These are phyloP conservation scores for Globisporangium nunn DNA, from an alignment of 352 stramenopile species.

Conservation along the genomic window DNA sequence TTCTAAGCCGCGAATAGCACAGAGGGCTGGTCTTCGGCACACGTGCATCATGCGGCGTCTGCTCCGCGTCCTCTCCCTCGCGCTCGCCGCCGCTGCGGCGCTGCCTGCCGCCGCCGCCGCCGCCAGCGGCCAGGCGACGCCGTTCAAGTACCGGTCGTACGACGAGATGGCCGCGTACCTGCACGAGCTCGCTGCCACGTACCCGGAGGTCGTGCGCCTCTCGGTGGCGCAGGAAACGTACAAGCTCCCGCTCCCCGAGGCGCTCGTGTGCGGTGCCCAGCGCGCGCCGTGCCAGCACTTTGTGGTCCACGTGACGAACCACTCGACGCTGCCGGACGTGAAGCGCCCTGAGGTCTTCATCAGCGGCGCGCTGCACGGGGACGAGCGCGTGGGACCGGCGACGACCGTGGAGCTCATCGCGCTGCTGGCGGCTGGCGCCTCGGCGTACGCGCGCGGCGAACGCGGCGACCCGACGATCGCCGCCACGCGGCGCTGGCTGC, in stretches of 20 bases:
- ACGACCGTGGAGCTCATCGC: conserved; percentile 88
- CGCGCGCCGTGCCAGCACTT: conserved; percentile 74
- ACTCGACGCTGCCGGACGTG: conserved; percentile 68
- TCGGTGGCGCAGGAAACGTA: conserved; percentile 83
- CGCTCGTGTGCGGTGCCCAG: conserved; percentile 55
- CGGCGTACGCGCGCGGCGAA: conserved; percentile 20
- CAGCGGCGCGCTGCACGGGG: conserved; percentile 94
- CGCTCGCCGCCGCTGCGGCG: background rate
- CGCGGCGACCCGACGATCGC: conserved; percentile 13
- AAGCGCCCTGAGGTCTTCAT: conserved; percentile 93
- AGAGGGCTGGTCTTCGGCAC: too few relatives aligned
- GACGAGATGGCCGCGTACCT: conserved; percentile 57
- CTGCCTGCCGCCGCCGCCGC: too few relatives aligned
- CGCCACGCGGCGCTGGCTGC: conserved; percentile 63
- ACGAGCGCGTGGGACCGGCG: conserved; percentile 92
- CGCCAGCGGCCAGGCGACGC: background rate
- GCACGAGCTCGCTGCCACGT: conserved; percentile 60
- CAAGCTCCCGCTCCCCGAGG: conserved; percentile 54
- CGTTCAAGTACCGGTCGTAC: conserved; percentile 70
- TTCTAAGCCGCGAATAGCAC: too few relatives aligned
- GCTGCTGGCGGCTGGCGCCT: conserved; percentile 67
- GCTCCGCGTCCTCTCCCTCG: background rate
- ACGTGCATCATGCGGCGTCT: background rate
- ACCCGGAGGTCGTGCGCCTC: conserved; percentile 72
- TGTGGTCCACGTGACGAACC: conserved; percentile 85